Evolutionary conservation across 1,284 basidiomycete genomes (phyloP).

Genomic region (Hymenochaete sp.): DNA sequence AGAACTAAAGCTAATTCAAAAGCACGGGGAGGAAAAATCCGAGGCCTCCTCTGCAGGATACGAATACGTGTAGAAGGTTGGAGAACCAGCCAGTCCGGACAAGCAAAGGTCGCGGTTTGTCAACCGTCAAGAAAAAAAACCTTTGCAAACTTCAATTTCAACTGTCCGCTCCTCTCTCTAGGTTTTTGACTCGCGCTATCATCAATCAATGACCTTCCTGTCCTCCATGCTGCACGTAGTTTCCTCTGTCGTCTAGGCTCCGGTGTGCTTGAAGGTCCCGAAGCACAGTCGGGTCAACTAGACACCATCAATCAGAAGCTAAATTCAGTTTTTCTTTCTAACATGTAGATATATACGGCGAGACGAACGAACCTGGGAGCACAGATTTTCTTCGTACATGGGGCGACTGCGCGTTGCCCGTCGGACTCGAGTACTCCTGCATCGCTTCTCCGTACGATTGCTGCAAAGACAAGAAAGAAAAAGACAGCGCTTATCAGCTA

Average conservation of each 20-base stretch:
- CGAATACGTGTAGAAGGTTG: too few relatives aligned
- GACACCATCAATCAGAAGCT: slow-evolving; percentile 17
- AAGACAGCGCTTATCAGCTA: neutral
- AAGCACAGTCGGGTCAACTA: slow-evolving; percentile 82
- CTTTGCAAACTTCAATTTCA: too few relatives aligned
- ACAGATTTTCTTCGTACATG: slow-evolving; percentile 82
- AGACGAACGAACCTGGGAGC: slow-evolving; percentile 54
- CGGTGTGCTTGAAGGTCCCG: slow-evolving; percentile 81
- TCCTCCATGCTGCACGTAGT: neutral
- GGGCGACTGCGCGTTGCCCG: slow-evolving; percentile 38
- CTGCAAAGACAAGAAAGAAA: neutral
- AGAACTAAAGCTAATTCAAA: too few relatives aligned
- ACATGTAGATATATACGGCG: neutral
- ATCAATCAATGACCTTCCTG: too few relatives aligned
- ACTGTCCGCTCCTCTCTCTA: neutral
- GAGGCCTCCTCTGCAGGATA: too few relatives aligned
- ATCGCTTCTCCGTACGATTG: slow-evolving; percentile 22
- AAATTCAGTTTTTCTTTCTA: neutral
- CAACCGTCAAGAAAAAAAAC: too few relatives aligned
- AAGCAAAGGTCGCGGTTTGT: too few relatives aligned
- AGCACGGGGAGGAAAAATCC: too few relatives aligned
- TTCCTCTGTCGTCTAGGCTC: slow-evolving; percentile 56
- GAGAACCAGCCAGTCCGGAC: too few relatives aligned
- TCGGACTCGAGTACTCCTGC: slow-evolving; percentile 9
- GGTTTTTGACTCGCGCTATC: neutral